Evolutionary conservation across 306 rosid genomes (phyloP), one percentile per base, ranked within the genome.

Genomic region (Rosa chinensis): DNA sequence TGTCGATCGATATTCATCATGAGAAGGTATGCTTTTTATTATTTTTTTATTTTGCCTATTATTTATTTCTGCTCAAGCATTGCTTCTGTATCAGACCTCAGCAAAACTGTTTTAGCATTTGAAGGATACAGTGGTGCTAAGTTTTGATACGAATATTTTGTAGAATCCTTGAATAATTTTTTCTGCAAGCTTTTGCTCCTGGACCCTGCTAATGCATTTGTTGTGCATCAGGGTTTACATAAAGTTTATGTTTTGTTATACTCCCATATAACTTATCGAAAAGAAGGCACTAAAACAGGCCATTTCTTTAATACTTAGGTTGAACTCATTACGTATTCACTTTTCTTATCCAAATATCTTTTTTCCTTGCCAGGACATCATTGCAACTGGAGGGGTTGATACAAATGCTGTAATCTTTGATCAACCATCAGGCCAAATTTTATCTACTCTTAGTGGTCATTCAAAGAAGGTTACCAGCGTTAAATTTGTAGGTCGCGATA

Each of bases 361-460:
- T 50, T 17, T 64, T 81, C 28, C 40, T 42, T 82, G 78, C 56
- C 87, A 96, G 99, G 98, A 93, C 79, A 52, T 96, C 28, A 86
- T 96, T 85, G 97, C 96, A 53, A 96, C 99, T 80, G 99, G 99
- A 50, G 98, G 98, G 82, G 66, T 89, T 72, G 99, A 96, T 87
- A 83, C 94, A 66, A 96, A 96, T 88, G 97, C 99, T 72, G 97
- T 96, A 58, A 79, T 96, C 72, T 96, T 96, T 85, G 93, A 90
- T 82, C 91, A 97, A 42, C 84, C 97, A 59, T 87, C 98, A 8
- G 99, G 98, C 71, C 97, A 96, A 84, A 91, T 96, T 83, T 82
- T 93, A 84, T 89, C 99, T 68, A 91, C 98, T 16, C 96, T 96
- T 66, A 88, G 88, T 72, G 99, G 99, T 71, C 99, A 96, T 85